These are phyloP conservation scores for Tetrapisispora nanseiensis DNA, from an alignment of 805 yeast species.

Conservation along the genomic window DNA sequence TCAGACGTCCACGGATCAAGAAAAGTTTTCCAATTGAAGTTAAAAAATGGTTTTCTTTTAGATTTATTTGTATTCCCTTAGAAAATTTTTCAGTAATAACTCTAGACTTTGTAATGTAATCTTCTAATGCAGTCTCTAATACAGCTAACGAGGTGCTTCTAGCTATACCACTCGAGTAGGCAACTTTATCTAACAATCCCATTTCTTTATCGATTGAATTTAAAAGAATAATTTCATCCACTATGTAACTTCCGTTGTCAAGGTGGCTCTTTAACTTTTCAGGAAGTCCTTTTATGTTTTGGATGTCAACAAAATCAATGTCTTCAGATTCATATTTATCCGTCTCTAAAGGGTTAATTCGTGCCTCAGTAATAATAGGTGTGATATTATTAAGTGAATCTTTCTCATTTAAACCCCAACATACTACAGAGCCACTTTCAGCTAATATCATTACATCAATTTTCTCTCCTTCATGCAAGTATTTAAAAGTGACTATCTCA, in stretches of 20 bases:
- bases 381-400: conserved; percentile 38
- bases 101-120: conserved; percentile 53
- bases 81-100: conserved; percentile 57
- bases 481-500: conserved; percentile 53
- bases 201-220: conserved; percentile 39
- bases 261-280: conserved; percentile 1
- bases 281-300: conserved; percentile 7
- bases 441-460: conserved; percentile 54
- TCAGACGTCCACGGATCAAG: conserved; percentile 69
- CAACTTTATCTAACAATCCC: conserved; percentile 65
- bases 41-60: conserved; percentile 53
- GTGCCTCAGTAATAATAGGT: conserved; percentile 44
- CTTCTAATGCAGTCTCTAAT: conserved; percentile 62
- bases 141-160: conserved; percentile 80
- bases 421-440: conserved; percentile 69
- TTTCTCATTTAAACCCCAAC: conserved; percentile 69
- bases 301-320: conserved; percentile 59
- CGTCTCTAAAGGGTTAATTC: conserved; percentile 34
- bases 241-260: conserved; percentile 36
- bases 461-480: conserved; percentile 27
- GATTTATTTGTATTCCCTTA: conserved; percentile 43
- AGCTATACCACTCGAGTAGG: conserved; percentile 81
- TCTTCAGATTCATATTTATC: conserved; percentile 66
- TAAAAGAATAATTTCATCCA: conserved; percentile 65
- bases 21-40: conserved; percentile 65